Conservation (phyloP, 2,329 filamentous ascomycete genomes). For the Aspergillus sp. region DNA sequence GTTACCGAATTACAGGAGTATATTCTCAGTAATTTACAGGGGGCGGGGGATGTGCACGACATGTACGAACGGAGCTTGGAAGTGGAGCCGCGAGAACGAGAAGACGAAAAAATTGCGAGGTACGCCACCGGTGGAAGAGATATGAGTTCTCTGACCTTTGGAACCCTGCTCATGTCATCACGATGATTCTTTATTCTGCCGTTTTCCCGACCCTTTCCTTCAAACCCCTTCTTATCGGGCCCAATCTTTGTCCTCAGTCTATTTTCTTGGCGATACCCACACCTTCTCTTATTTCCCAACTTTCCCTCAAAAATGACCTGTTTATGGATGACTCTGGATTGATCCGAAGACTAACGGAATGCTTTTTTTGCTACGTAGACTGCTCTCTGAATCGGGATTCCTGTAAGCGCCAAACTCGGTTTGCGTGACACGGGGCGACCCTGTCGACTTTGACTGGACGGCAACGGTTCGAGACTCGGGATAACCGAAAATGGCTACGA, state of each 20-base stretch:
- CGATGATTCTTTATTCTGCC: conserved; percentile 26
- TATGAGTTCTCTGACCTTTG: conserved; percentile 33
- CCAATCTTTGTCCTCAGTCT: conserved; percentile 5
- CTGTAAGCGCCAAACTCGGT: conserved; percentile 32
- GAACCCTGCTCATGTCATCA: conserved; percentile 32
- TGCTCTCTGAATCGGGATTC: conserved; percentile 50
- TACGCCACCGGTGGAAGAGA: conserved; percentile 52
- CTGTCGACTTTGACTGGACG: conserved; percentile 9
- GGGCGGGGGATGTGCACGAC: conserved; percentile 92
- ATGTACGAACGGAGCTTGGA: conserved; percentile 98
- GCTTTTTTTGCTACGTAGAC: conserved; percentile 37
- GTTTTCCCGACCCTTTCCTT: not conserved
- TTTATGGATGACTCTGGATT: conserved; percentile 13
- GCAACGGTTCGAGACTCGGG: conserved; percentile 1
- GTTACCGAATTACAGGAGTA: conserved; percentile 95
- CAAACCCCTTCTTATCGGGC: not conserved
- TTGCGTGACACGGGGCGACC: conserved; percentile 12
- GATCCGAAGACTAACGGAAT: conserved; percentile 34
- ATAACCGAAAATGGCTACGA: conserved; percentile 4
- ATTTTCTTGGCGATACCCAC: conserved; percentile 32
- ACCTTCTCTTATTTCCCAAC: conserved; percentile 16
- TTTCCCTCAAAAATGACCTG: conserved; percentile 14
- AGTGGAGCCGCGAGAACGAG: conserved; percentile 90
- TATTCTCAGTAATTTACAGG: conserved; percentile 93
- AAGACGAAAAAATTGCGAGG: conserved; percentile 99